Base-by-base conservation (phyloP, 108 stramenopile species). In the Cyclotella cryptica region DNA sequence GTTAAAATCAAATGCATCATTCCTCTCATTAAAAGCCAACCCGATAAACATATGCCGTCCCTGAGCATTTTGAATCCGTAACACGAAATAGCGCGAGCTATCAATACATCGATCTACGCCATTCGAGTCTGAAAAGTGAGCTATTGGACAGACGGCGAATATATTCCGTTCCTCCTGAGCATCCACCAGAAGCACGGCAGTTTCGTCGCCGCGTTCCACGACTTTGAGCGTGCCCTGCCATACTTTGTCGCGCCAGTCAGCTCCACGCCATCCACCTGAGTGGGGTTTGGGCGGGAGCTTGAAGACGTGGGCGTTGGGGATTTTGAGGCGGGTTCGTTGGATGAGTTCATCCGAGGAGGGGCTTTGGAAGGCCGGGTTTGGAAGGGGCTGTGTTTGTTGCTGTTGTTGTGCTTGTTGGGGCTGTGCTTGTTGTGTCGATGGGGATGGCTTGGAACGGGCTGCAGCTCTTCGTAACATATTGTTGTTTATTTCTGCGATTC, bases 1-100 rank as follows among this genome's bases (percentile, higher is more conserved):
- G 69, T 98, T 98, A 82, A 98, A 98, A 69, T 98, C 98, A 87
- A 98, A 98, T 21, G 98, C 97, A 85, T 97, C 96, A 73, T 98
- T 97, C 63, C 98, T 85, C 67, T 98, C 97, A 80, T 98, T 97
- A 81, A 98, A 98, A 10, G 98, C 98, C 79, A 98, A 66, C 9
- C 98, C 98, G 51, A 98, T 92, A 86, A 96, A 98, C 89, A 97
- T 96, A 78, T 98, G 96, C 29, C 95, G 55, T 9, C 97, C 98
- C 72, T 90, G 88, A 3, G 88, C 93, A 86, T 97, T 98, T 71
- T 95, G 92, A 85, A 98, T 95, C 62, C 92, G 65, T 26, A 97
- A 77, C 0, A 97, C 97, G 84, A 97, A 97, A 73, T 97, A 97
- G 12, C 97, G 79, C 52, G 88, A 89, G 29, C 91, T 92, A 69